Evolutionary conservation across 2,329 filamentous ascomycete genomes (phyloP).

Genomic region (Aspergillus fructus): DNA sequence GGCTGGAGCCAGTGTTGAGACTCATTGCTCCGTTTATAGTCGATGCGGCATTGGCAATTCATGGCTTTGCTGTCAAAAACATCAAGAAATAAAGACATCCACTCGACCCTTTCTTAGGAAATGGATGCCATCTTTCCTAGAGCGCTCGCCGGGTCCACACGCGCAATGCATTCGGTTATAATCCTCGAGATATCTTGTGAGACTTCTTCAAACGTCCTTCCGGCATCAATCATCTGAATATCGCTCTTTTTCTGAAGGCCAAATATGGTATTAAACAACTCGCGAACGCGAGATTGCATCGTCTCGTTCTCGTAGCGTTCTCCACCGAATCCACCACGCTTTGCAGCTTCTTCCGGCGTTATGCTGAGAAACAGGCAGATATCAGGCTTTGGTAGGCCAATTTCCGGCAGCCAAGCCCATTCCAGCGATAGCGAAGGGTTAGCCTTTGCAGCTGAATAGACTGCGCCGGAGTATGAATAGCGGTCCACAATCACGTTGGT

Average conservation of each 20-base stretch:
- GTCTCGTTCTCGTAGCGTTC: slow-evolving; percentile 85
- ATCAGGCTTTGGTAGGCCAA: slow-evolving; percentile 84
- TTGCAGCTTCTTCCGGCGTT: slow-evolving; percentile 67
- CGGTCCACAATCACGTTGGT: slow-evolving; percentile 82
- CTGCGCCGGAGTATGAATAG: slow-evolving; percentile 92
- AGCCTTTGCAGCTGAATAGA: slow-evolving; percentile 87
- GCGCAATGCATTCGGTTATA: slow-evolving; percentile 30
- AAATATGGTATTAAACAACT: slow-evolving; percentile 64
- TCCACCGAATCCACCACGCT: slow-evolving; percentile 80
- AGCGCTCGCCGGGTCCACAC: slow-evolving; percentile 33
- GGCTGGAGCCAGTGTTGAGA: slow-evolving; percentile 26
- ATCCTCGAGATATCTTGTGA: slow-evolving; percentile 38
- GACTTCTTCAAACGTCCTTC: slow-evolving; percentile 52
- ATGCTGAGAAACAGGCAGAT: slow-evolving; percentile 85
- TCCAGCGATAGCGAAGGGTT: slow-evolving; percentile 67
- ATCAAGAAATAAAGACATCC: neutral
- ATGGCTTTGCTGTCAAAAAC: neutral
- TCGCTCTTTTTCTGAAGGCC: slow-evolving; percentile 50
- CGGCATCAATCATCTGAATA: slow-evolving; percentile 57
- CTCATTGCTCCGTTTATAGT: neutral
- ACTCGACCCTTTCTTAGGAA: slow-evolving; percentile 1
- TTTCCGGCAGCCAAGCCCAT: slow-evolving; percentile 83
- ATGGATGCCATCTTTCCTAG: slow-evolving; percentile 36
- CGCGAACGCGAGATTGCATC: slow-evolving; percentile 77
- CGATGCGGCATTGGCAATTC: slow-evolving; percentile 20